Percentiles rank a stretch among this genome's conserved stretches.
phyloP scores from a whole-genome alignment of 352 stramenopile genomes.

The Pythium coloratum region DNA sequence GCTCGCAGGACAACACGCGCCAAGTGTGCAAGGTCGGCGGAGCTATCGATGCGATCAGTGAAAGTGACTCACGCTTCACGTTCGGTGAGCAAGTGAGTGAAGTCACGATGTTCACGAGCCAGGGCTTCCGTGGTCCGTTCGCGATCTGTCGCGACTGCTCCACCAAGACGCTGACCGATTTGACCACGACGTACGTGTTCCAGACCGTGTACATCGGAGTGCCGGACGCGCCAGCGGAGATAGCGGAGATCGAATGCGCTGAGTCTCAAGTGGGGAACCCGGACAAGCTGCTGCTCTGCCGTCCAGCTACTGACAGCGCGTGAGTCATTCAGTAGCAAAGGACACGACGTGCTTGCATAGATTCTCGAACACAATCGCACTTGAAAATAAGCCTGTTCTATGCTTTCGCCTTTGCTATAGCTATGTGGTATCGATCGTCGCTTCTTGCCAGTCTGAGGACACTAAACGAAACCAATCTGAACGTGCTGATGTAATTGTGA shows the following conservation, averaged over 20 bases:
- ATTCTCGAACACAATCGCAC: too few species aligned
- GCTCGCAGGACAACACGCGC: background rate
- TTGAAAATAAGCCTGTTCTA: too few species aligned
- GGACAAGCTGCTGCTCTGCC: slow-evolving; percentile 3
- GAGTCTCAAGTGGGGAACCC: background rate
- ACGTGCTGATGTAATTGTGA: too few species aligned
- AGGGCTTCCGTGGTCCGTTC: slow-evolving; percentile 2
- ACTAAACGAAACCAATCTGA: too few species aligned
- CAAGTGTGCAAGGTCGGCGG: slow-evolving; percentile 1
- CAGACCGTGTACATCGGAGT: background rate
- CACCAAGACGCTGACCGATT: background rate
- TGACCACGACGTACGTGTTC: background rate
- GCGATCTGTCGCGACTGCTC: slow-evolving; percentile 3
- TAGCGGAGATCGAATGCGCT: background rate
- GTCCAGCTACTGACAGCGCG: background rate
- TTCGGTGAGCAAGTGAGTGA: background rate
- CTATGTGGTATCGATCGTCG: too few species aligned
- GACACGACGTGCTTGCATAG: too few species aligned
- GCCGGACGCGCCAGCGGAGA: background rate
- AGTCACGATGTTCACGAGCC: slow-evolving; percentile 9
- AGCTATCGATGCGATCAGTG: background rate
- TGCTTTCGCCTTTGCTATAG: too few species aligned
- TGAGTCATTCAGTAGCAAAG: too few species aligned
- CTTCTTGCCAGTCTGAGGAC: too few species aligned
- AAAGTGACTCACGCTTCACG: background rate